Evolutionary conservation across 2,329 filamentous ascomycete species (phyloP).

Genomic region (Mycosphaerella sp.): DNA sequence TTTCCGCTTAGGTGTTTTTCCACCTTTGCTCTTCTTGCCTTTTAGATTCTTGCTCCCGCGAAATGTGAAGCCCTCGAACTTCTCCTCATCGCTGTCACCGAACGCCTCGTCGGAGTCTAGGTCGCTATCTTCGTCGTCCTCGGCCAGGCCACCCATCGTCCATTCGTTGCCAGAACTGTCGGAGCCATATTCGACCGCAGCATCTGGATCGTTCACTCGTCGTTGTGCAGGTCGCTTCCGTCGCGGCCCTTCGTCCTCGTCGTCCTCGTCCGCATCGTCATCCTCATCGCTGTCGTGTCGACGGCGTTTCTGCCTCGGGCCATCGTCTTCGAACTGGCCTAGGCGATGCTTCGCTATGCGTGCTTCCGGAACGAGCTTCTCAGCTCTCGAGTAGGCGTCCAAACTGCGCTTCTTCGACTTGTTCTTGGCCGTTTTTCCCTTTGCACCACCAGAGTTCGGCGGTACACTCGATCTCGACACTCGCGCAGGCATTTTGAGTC

Average conservation of each 20-base stretch:
- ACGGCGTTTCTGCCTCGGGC: constrained; percentile 38
- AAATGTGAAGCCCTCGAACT: constrained; percentile 70
- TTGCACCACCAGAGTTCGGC: constrained; percentile 18
- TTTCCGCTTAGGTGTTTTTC: constrained; percentile 29
- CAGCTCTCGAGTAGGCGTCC: constrained; percentile 61
- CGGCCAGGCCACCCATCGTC: constrained; percentile 62
- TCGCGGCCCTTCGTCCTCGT: constrained; percentile 29
- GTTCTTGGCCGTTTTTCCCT: constrained; percentile 34
- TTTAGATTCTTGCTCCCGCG: constrained; percentile 51
- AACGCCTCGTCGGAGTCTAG: constrained; percentile 76
- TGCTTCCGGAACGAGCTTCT: constrained; percentile 47
- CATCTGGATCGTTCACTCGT: constrained; percentile 25
- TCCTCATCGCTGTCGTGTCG: constrained; percentile 47
- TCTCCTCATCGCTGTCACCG: constrained; percentile 80
- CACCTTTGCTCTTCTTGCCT: constrained; percentile 44
- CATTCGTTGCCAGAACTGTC: constrained; percentile 84
- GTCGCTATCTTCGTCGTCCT: constrained; percentile 60
- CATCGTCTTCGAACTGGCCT: constrained; percentile 48
- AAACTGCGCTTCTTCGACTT: constrained; percentile 50
- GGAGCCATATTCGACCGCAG: constrained; percentile 63
- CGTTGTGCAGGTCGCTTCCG: constrained; percentile 31
- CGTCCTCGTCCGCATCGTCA: constrained; percentile 41
- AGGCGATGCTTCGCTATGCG: constrained; percentile 53
- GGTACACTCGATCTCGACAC: constrained; percentile 36
- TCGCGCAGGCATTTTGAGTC: constrained; percentile 40